A percentile compares a stretch with the other conserved stretches of the same genome.
These are phyloP conservation scores for Silene latifolia DNA, from an alignment of 148 eudicot genomes.

Conservation along the genomic window DNA sequence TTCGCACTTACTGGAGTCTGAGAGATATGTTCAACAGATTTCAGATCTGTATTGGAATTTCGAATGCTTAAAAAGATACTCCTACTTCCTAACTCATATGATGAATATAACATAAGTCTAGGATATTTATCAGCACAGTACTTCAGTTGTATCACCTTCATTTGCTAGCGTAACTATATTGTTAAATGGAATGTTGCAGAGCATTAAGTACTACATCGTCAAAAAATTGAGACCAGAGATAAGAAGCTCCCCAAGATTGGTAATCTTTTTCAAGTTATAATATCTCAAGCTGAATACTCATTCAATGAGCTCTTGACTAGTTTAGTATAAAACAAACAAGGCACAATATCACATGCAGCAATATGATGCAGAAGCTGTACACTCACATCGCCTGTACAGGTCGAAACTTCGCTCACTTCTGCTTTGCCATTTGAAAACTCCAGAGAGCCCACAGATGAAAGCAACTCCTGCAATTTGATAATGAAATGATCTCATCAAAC, in stretches of 20 bases:
- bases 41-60: background rate
- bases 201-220: background rate
- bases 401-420: slow-evolving; percentile 74
- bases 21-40: background rate
- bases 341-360: background rate
- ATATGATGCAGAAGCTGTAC: background rate
- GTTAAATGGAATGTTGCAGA: background rate
- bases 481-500: background rate
- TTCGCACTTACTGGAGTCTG: background rate
- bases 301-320: background rate
- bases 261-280: background rate
- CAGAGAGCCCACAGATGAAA: slow-evolving; percentile 51
- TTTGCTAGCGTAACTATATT: background rate
- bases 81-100: background rate
- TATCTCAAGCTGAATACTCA: background rate
- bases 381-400: slow-evolving; percentile 95
- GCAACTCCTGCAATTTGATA: slow-evolving; percentile 69
- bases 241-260: background rate
- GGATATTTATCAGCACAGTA: background rate
- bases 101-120: background rate
- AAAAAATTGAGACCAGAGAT: background rate
- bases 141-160: background rate
- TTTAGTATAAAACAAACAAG: background rate
- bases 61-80: background rate
- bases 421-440: slow-evolving; percentile 84